Evolutionary conservation across 306 rosid species (phyloP), one percentile per base, ranked within the genome.

Genomic region (Acmispon strigosus): DNA sequence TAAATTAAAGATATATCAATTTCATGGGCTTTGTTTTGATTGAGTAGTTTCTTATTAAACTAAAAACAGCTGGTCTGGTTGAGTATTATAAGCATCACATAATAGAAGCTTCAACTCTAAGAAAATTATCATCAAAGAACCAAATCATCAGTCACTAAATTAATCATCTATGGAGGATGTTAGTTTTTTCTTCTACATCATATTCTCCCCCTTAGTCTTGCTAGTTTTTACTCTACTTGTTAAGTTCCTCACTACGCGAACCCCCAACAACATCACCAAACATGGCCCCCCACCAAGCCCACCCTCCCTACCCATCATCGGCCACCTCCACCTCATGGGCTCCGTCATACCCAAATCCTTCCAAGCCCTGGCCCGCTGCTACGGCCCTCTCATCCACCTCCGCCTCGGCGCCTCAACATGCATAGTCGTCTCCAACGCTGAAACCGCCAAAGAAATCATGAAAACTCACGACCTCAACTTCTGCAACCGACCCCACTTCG

Each of bases 381-480:
- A 89, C 63, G 92, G 96, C 15, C 88, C 93, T 10, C 84, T 85
- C 15, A 61, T 87, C 48, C 78, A 76, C 18, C 86, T 87, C 15
- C 86, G 63, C 2, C 36, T 86, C 11, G 92, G 96, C 10, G 87
- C 87, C 1, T 81, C 92, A 37, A 77, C 81, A 0, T 80, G 84
- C 7, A 27, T 87, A 0, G 48, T 90, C 11, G 88, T 83, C 5
- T 90, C 96, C 44, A 74, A 57, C 9, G 77, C 93, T 2, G 52
- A 61, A 7, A 83, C 82, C 7, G 96, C 89, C 9, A 83, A 56
- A 72, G 69, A 87, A 79, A 50, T 87, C 2, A 32, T 84, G 80
- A 86, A 87, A 81, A 81, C 80, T 4, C 82, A 86, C 1, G 96
- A 87, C 0, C 74, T 76, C 24, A 80, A 70, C 7, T 90, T 90